A percentile compares a stretch with the other conserved stretches of the same genome.
Evolutionary conservation across 495 filamentous ascomycete species (phyloP).

Genomic region (Sordaria brevicollis): DNA sequence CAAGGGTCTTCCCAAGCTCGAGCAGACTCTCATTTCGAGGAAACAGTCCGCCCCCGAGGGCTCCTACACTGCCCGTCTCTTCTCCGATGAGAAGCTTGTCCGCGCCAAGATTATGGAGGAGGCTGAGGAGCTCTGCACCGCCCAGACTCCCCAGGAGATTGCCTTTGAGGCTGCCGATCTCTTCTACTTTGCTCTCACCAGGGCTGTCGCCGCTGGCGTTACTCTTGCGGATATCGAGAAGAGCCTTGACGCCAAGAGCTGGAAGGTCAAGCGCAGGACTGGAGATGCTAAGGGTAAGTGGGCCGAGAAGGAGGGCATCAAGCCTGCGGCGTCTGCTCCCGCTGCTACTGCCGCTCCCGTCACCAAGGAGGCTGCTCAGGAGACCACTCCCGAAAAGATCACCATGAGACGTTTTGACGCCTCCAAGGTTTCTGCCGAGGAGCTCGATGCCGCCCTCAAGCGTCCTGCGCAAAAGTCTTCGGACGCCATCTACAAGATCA

Average conservation of each 20-base stretch:
- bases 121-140: slow-evolving; percentile 85
- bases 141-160: slow-evolving; percentile 68
- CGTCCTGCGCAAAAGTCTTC: slow-evolving; percentile 88
- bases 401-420: slow-evolving; percentile 72
- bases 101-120: slow-evolving; percentile 98
- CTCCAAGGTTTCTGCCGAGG: slow-evolving; percentile 43
- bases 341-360: slow-evolving; percentile 1
- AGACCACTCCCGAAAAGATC: slow-evolving; percentile 53
- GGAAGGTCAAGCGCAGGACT: slow-evolving; percentile 83
- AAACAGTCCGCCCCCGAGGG: slow-evolving; percentile 74
- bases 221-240: slow-evolving; percentile 77
- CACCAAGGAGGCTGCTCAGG: slow-evolving; percentile 28
- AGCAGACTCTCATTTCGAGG: slow-evolving; percentile 70
- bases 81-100: slow-evolving; percentile 80
- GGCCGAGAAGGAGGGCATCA: slow-evolving; percentile 71
- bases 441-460: slow-evolving; percentile 61
- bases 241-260: slow-evolving; percentile 86
- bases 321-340: slow-evolving; percentile 27
- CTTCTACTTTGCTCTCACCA: slow-evolving; percentile 89
- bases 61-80: slow-evolving; percentile 87
- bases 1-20: slow-evolving; percentile 67
- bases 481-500: slow-evolving; percentile 79
- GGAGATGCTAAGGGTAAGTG: slow-evolving; percentile 89
- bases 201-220: slow-evolving; percentile 74
- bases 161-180: slow-evolving; percentile 92